phyloP scores from a whole-genome alignment of 2,329 filamentous ascomycete genomes.

The Dactylellina drechsleri region DNA sequence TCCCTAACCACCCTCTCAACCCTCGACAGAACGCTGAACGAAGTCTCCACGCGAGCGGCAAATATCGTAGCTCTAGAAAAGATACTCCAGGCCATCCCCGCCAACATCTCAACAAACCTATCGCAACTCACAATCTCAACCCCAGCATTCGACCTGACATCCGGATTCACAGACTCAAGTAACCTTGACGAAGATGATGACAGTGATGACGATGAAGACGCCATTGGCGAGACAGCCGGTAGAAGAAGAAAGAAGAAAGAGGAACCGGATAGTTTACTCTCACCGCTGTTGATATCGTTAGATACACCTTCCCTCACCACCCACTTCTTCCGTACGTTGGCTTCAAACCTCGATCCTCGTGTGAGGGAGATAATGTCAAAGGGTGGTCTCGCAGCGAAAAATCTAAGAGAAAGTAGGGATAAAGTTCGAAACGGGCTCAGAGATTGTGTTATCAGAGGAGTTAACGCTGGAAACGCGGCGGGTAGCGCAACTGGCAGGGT shows the following conservation, averaged over 20 bases:
- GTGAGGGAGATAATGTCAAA: slow-evolving; percentile 85
- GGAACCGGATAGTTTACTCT: slow-evolving; percentile 69
- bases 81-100: slow-evolving; percentile 45
- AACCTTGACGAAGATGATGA: slow-evolving; percentile 17
- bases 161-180: slow-evolving; percentile 10
- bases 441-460: slow-evolving; percentile 82
- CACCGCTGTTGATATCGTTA: slow-evolving; percentile 77
- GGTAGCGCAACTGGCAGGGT: slow-evolving; percentile 10
- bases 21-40: slow-evolving; percentile 81
- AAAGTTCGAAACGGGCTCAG: slow-evolving; percentile 79
- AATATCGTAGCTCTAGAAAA: slow-evolving; percentile 77
- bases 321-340: slow-evolving; percentile 93
- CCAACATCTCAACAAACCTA: slow-evolving; percentile 44
- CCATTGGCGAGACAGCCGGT: slow-evolving; percentile 14
- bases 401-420: slow-evolving; percentile 78
- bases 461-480: slow-evolving; percentile 45
- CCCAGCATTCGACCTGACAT: slow-evolving; percentile 36
- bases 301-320: slow-evolving; percentile 88
- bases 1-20: slow-evolving; percentile 82
- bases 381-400: slow-evolving; percentile 84
- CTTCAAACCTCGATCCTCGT: slow-evolving; percentile 76
- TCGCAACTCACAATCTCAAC: slow-evolving; percentile 43
- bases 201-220: slow-evolving; percentile 24
- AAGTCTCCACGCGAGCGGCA: slow-evolving; percentile 85
- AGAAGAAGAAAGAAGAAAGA: slow-evolving; percentile 18